Evolutionary conservation across 306 rosid genomes (phyloP), one percentile per base, ranked within the genome.

Genomic region (Carpinus fangiana): DNA sequence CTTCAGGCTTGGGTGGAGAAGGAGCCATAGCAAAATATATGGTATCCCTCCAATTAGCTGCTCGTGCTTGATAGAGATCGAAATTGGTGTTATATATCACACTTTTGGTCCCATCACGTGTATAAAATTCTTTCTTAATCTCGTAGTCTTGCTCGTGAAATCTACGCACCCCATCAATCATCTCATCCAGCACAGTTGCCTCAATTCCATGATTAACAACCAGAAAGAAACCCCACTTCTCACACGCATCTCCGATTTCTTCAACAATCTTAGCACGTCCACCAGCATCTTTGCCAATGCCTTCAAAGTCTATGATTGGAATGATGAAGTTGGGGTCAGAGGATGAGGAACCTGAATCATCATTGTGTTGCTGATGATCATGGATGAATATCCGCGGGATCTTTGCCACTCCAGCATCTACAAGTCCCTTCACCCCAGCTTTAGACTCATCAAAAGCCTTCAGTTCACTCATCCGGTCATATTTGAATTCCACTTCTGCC

Each of bases 11-110:
- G 4, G 84, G 74, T 23, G 75, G 84, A 52, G 31, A 13, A 68
- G 91, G 91, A 70, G 87, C 80, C 54, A 43, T 71, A 14, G 26
- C 10, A 75, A 73, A 84, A 17, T 14, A 53, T 52, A 90, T 2
- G 4, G 91, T 73, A 46, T 91, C 96, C 76, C 93, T 89, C 96
- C 93, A 89, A 50, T 87, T 87, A 13, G 96, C 84, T 13, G 56
- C 72, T 52, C 17, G 31, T 23, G 87, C 88, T n/a, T 18, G 17
- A 47, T 54, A 85, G 3, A 90, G 66, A 70, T 87, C 88, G 34
- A 72, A 76, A 50, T 88, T 90, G 66, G 78, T 75, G 8, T 34
- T 54, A 73, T 84, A 90, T 11, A 51, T 1, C 11, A 83, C 9
- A 10, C 20, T 72, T 55, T 21, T 73, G 14, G 66, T 50, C 13